phyloP scores from a whole-genome alignment of 148 eudicot genomes.

The Rhododendron simsii region DNA sequence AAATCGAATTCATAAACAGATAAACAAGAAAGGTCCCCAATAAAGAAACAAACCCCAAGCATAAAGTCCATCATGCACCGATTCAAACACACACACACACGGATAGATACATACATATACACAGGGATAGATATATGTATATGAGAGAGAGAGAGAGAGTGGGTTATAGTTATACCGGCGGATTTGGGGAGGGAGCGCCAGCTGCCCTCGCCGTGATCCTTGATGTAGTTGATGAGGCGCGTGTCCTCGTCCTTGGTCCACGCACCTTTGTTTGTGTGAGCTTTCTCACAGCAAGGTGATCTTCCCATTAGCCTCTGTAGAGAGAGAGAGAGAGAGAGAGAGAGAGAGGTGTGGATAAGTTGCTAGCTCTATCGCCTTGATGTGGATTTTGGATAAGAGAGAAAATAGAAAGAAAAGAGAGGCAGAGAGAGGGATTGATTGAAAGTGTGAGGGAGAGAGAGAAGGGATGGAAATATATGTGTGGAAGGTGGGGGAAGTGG shows the following conservation, averaged over 20 bases:
- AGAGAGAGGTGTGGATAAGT: background rate
- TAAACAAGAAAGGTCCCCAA: background rate
- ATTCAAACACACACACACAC: background rate
- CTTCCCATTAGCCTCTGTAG: slow-evolving; percentile 41
- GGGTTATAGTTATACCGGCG: slow-evolving; percentile 40
- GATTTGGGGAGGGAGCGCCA: slow-evolving; percentile 94
- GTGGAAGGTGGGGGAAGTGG: background rate
- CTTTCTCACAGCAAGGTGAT: slow-evolving; percentile 87
- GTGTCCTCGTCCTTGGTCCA: slow-evolving; percentile 92
- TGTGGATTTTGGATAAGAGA: background rate
- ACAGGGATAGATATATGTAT: background rate
- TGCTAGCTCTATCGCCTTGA: background rate
- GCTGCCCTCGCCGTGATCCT: slow-evolving; percentile 76
- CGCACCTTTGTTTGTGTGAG: slow-evolving; percentile 90
- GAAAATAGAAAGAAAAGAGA: background rate
- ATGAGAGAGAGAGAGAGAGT: background rate
- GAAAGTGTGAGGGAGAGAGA: slow-evolving; percentile 3
- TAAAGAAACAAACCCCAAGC: background rate
- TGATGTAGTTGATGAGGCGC: slow-evolving; percentile 62
- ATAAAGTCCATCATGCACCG: background rate
- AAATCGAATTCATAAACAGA: background rate
- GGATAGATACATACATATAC: background rate
- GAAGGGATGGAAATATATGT: background rate
- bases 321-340: background rate
- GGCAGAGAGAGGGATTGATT: background rate